Evolutionary conservation across 495 filamentous ascomycete genomes (phyloP), one percentile per base, ranked within the genome.

Genomic region (Halenospora varia): DNA sequence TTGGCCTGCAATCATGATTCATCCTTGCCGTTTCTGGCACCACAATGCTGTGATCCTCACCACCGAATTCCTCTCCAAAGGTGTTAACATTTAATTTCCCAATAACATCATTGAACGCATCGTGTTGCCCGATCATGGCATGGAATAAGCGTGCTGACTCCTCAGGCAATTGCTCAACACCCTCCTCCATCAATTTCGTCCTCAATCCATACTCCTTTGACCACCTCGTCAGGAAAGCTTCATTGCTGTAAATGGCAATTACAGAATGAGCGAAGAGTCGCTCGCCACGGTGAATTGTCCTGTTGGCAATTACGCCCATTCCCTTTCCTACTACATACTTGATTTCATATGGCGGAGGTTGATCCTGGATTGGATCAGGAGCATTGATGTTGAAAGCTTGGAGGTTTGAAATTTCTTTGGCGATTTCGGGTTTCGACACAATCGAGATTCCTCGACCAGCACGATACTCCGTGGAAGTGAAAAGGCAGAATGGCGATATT

Each of bases 1-100:
- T 63, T 1, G 61, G 57, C 4, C 61, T 29, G 42, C 61, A 63
- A 51, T 60, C 61, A 47, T 63, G 61, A 53, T 63, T 63, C 35
- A 63, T 19, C 41, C 61, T 44, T 20, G 61, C 61, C 44, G 61
- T 63, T 49, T 63, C 56, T 2, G 57, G 61, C n/a, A 60, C 45
- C 6, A 63, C 56, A 6, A 57, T 49, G 2, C 46, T 55, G 46
- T 63, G 61, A 24, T 63, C 61, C 29, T 59, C 52, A 8, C 46
- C 56, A 4, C 48, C 51, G 40, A 63, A 56, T 15, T 53, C 51
- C 24, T 52, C 51, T 10, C 56, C 61, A 46, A 63, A 63, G 10
- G 61, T 60, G 22, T 63, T 63, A 6, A 56, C 57, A 45, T 63
- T 52, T 3, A 63, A 55, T 10, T 49, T 48, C 44, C 52, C 54